These are phyloP conservation scores for Neurospora tetrasperma DNA, from an alignment of 495 filamentous ascomycete species.

Conservation along the genomic window DNA sequence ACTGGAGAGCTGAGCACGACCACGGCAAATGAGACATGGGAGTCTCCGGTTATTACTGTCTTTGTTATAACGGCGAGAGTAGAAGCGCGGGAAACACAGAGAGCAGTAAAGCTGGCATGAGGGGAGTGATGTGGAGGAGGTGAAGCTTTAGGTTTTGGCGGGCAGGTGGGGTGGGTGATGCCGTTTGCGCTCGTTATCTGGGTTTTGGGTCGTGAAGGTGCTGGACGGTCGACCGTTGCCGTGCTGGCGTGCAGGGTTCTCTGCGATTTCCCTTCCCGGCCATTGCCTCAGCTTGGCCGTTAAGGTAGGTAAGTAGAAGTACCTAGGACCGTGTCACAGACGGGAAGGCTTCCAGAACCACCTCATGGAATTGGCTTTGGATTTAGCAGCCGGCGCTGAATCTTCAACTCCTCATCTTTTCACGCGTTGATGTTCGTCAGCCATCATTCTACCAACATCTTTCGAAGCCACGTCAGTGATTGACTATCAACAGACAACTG, in stretches of 20 bases:
- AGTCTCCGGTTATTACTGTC: not conserved
- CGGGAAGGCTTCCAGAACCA: not conserved
- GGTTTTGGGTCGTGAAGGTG: not conserved
- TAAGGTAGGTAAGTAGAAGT: not conserved
- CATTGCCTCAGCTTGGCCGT: not conserved
- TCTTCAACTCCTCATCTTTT: not conserved
- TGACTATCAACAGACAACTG: not conserved
- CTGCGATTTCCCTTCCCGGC: not conserved
- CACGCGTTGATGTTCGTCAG: not conserved
- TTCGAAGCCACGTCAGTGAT: not conserved
- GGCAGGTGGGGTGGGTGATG: constrained; percentile 21
- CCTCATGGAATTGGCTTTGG: not conserved
- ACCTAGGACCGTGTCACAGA: not conserved
- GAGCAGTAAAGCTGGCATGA: constrained; percentile 4
- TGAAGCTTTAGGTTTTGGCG: constrained; percentile 23
- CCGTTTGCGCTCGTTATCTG: constrained; percentile 4
- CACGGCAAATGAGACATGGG: not conserved
- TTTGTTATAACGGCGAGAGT: not conserved
- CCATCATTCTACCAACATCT: not conserved
- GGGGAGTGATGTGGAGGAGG: constrained; percentile 11
- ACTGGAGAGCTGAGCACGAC: not conserved
- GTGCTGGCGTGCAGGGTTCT: not conserved
- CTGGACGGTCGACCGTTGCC: not conserved
- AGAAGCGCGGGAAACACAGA: constrained; percentile 5
- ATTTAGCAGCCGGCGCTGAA: not conserved